phyloP scores from a whole-genome alignment of 495 filamentous ascomycete genomes.

The Xylaria scruposa region DNA sequence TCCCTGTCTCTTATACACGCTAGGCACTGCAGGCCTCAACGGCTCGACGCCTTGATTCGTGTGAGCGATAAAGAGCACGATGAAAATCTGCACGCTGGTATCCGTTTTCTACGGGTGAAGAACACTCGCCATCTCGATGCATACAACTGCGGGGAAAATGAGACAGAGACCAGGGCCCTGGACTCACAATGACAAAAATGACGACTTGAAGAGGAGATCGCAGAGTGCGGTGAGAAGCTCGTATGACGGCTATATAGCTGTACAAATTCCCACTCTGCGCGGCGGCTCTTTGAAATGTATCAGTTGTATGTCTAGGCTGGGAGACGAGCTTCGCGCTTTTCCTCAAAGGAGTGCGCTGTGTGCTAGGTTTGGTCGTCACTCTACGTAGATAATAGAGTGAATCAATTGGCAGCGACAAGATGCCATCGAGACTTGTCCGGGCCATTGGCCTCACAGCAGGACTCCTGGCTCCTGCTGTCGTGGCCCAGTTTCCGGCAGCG shows the following conservation, averaged over 20 bases:
- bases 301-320: neutral
- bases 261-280: neutral
- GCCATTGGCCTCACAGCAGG: conserved; percentile 24
- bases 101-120: neutral
- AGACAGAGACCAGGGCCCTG: conserved; percentile 18
- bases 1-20: neutral
- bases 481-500: conserved; percentile 62
- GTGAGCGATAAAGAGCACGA: neutral
- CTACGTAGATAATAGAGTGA: conserved; percentile 14
- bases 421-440: neutral
- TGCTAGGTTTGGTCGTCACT: neutral
- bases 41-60: neutral
- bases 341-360: neutral
- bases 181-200: conserved; percentile 6
- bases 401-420: neutral
- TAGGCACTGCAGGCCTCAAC: neutral
- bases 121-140: conserved; percentile 10
- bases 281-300: neutral
- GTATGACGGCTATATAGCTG: neutral
- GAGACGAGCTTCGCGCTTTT: conserved; percentile 5
- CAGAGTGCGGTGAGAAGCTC: conserved; percentile 5
- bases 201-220: conserved; percentile 10
- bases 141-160: conserved; percentile 15
- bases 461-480: conserved; percentile 22
- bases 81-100: neutral